These are phyloP conservation scores for Chlorella sp. DNA, from an alignment of 139 green algal genomes.

Conservation along the genomic window DNA sequence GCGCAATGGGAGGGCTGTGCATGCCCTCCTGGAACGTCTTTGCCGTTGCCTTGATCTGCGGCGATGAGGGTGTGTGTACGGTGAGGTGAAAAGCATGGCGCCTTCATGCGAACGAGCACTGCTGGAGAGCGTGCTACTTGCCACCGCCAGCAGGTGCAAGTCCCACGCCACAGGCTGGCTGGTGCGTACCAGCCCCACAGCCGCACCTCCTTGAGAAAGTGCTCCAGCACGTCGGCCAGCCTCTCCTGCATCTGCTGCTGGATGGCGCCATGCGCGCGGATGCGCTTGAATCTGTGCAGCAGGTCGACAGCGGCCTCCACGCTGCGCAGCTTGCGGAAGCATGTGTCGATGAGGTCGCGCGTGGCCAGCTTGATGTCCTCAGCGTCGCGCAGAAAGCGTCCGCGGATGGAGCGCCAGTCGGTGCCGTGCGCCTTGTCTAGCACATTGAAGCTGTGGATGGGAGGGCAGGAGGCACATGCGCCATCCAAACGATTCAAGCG, in stretches of 20 bases:
- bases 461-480: too few species aligned
- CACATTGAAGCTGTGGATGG: slow-evolving; percentile 68
- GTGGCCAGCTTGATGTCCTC: slow-evolving; percentile 58
- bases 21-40: slow-evolving; percentile 31
- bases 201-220: slow-evolving; percentile 78
- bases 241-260: slow-evolving; percentile 92
- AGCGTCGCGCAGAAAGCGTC: slow-evolving; percentile 76
- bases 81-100: background rate
- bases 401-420: slow-evolving; percentile 69
- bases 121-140: too few species aligned
- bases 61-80: background rate
- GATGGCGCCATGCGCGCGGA: slow-evolving; percentile 82
- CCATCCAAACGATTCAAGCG: too few species aligned
- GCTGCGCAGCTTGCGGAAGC: slow-evolving; percentile 86
- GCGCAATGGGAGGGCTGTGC: slow-evolving; percentile 66
- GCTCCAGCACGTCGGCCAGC: slow-evolving; percentile 86
- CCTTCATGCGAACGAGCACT: background rate
- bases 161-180: too few species aligned
- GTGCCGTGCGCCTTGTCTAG: slow-evolving; percentile 64
- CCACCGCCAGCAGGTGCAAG: too few species aligned
- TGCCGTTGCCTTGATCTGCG: slow-evolving; percentile 4
- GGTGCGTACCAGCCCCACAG: too few species aligned
- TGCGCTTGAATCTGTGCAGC: slow-evolving; percentile 88
- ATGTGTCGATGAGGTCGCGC: slow-evolving; percentile 90
- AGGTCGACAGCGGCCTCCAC: slow-evolving; percentile 89